phyloP scores from a whole-genome alignment of 139 green algal genomes.

The Trebouxia sp. region DNA sequence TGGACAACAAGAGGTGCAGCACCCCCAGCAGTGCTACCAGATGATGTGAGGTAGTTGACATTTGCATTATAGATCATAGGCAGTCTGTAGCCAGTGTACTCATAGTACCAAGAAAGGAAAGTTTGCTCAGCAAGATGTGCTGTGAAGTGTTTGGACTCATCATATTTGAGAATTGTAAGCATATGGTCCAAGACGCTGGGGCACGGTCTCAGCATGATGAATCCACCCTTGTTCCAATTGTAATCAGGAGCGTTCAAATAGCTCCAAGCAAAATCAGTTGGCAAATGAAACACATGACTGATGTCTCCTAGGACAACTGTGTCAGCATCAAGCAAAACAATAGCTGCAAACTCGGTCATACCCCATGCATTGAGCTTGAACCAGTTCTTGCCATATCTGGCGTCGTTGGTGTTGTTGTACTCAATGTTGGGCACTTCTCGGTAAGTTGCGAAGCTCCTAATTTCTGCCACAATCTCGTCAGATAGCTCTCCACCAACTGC shows the following conservation, averaged over 20 bases:
- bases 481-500: neutral
- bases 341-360: constrained; percentile 37
- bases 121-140: neutral
- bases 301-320: constrained; percentile 14
- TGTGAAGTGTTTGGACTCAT: neutral
- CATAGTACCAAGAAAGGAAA: neutral
- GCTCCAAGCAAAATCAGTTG: neutral
- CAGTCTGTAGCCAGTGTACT: neutral
- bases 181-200: neutral
- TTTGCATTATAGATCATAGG: neutral
- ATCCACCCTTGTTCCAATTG: neutral
- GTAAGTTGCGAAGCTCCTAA: neutral
- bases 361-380: constrained; percentile 35
- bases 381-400: constrained; percentile 39
- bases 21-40: neutral
- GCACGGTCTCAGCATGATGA: neutral
- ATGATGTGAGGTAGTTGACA: neutral
- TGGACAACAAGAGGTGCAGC: neutral
- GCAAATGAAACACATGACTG: neutral
- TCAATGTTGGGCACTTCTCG: neutral
- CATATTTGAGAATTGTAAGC: neutral
- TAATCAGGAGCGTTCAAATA: neutral
- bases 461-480: neutral
- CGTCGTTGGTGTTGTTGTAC: neutral
- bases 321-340: constrained; percentile 39